These are phyloP conservation scores for Stereum hirsutum DNA, from an alignment of 1,284 basidiomycete genomes.

Conservation along the genomic window DNA sequence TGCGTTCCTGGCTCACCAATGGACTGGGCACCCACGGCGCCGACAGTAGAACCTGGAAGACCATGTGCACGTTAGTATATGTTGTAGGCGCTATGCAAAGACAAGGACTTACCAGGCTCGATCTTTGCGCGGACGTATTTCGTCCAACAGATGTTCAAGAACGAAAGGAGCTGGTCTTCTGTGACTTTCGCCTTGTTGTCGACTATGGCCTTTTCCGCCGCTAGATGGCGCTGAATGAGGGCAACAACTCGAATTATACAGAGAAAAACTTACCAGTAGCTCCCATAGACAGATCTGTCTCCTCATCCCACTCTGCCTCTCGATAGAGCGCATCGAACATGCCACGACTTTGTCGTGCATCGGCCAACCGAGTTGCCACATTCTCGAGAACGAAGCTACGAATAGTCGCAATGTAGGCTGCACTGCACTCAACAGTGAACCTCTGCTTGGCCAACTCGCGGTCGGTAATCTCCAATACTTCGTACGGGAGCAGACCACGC, in stretches of 20 bases:
- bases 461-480: conserved; percentile 74
- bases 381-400: conserved; percentile 66
- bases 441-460: conserved; percentile 48
- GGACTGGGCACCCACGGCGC: conserved; percentile 97
- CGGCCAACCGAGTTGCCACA: conserved; percentile 64
- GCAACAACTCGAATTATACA: background rate
- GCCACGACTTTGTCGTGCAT: conserved; percentile 65
- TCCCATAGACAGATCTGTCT: conserved; percentile 72
- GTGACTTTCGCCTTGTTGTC: conserved; percentile 92
- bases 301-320: conserved; percentile 69
- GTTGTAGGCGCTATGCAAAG: background rate
- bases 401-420: conserved; percentile 73
- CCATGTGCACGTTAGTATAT: conserved; percentile 6
- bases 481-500: conserved; percentile 76
- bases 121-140: conserved; percentile 93
- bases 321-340: conserved; percentile 81
- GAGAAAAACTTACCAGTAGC: conserved; percentile 45
- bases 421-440: conserved; percentile 66
- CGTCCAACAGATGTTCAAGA: conserved; percentile 84
- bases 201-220: conserved; percentile 60
- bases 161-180: conserved; percentile 66
- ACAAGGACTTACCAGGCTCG: conserved; percentile 62
- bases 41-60: conserved; percentile 81
- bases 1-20: conserved; percentile 99
- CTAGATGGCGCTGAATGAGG: conserved; percentile 22